phyloP scores from a whole-genome alignment of 352 stramenopile species.

The Globisporangium okanoganense region DNA sequence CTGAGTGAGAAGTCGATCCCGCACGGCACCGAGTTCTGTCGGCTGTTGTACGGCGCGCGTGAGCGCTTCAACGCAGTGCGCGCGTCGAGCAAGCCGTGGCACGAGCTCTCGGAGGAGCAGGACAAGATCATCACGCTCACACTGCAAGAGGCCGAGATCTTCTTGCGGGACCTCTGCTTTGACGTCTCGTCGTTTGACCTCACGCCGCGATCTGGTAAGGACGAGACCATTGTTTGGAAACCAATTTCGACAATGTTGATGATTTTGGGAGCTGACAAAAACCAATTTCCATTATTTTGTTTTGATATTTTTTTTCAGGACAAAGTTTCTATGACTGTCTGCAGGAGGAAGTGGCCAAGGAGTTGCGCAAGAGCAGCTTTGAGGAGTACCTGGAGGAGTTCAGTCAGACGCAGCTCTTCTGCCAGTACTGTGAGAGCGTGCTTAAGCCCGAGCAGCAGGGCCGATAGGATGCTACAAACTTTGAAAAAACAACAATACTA shows the following conservation, averaged over 20 bases:
- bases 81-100: conserved; percentile 53
- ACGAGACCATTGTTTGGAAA: not conserved
- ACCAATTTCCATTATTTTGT: not conserved
- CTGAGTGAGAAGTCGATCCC: conserved; percentile 49
- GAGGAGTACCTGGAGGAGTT: conserved; percentile 78
- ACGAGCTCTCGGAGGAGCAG: conserved; percentile 76
- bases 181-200: conserved; percentile 64
- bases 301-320: conserved; percentile 7
- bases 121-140: conserved; percentile 73
- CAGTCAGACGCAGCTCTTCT: conserved; percentile 84
- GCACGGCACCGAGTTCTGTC: conserved; percentile 54
- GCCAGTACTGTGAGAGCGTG: conserved; percentile 78
- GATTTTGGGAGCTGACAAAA: not conserved
- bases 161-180: conserved; percentile 63
- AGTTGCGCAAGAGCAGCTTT: conserved; percentile 66
- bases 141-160: conserved; percentile 69
- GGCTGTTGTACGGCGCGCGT: conserved; percentile 48
- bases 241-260: not conserved
- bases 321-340: conserved; percentile 72
- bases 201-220: conserved; percentile 34
- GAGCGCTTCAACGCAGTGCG: conserved; percentile 43
- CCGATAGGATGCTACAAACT: conserved; percentile 1
- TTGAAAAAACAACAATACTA: not conserved
- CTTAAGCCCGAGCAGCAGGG: conserved; percentile 36
- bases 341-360: conserved; percentile 68